Percentiles rank a stretch among this genome's conserved stretches.
Conservation (phyloP, 1,284 basidiomycete species). For the Microstroma glucosiphilum region DNA sequence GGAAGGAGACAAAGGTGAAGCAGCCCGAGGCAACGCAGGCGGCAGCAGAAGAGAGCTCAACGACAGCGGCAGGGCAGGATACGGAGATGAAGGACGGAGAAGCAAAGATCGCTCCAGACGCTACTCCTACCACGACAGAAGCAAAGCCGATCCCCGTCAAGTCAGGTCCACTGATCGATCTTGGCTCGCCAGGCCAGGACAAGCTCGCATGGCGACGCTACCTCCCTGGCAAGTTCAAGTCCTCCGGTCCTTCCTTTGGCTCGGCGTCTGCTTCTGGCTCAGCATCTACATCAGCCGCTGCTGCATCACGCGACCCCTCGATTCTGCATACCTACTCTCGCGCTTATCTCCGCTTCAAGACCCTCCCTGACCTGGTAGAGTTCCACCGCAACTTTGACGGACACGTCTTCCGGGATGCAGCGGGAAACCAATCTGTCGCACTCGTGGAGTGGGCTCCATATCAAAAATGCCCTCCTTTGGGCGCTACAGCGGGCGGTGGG, state of each 20-base stretch:
- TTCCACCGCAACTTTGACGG: slow-evolving; percentile 86
- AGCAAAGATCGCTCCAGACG: background rate
- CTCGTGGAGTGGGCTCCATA: slow-evolving; percentile 90
- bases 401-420: slow-evolving; percentile 82
- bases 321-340: slow-evolving; percentile 57
- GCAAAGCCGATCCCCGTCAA: background rate
- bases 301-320: slow-evolving; percentile 19
- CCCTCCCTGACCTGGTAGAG: slow-evolving; percentile 62
- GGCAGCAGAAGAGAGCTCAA: background rate
- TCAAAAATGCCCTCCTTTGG: slow-evolving; percentile 70
- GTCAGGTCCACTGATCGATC: slow-evolving; percentile 13
- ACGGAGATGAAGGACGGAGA: background rate
- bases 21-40: background rate
- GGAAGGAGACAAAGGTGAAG: background rate
- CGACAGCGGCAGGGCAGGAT: background rate
- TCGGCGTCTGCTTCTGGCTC: background rate
- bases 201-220: slow-evolving; percentile 31
- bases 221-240: slow-evolving; percentile 35
- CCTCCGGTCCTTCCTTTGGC: background rate
- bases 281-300: background rate
- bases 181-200: background rate
- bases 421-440: slow-evolving; percentile 77
- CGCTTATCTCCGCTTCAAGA: slow-evolving; percentile 85
- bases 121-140: background rate
- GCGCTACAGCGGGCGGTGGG: slow-evolving; percentile 32